Base-by-base conservation (phyloP, 2,329 filamentous ascomycete species). In the Ascochyta lentis region DNA sequence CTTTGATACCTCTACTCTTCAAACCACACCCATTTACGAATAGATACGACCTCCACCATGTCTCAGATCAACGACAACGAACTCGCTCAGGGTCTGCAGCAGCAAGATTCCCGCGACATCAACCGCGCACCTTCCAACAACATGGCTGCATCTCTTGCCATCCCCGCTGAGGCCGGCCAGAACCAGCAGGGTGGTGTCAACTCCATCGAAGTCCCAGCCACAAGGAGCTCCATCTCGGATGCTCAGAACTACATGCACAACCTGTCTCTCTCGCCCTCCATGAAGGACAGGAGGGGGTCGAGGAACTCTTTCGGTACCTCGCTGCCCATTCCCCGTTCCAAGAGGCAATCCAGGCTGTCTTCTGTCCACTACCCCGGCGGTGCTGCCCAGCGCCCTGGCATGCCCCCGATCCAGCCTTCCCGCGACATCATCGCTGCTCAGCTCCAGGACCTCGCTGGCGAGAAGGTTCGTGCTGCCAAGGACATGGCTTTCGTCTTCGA, bases 401-500 rank as follows among this genome's bases (percentile, higher is more conserved):
- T 85, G 83, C 84, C 80, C 59, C 77, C 79, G 48, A 80, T 85
- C 54, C 84, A 86, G 74, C 80, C 85, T 42, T 84, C 86, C 3
- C 84, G 88, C 29, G 87, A 90, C 45, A 85, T 91, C 58, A 79
- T 91, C 58, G 87, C 86, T 34, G 84, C 86, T 3, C 88, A 90
- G 76, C 80, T 90, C 19, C 89, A 92, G 77, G 85, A 87, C 60
- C 79, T 91, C 61, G 81, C 84, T 64, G 76, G 82, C 53, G 83
- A 87, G 65, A 90, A 89, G 78, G 88, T 89, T 15, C 77, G 78
- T 27, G 83, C 83, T 54, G 89, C 88, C 55, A 91, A 91, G 82
- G 87, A 91, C 79, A 91, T 92, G 88, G 87, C 88, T 6, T 92
- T 92, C 63, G 89, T 88, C 67, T 93, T 92, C 70, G 90, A 92